Base-by-base conservation (phyloP, 2,329 filamentous ascomycete genomes). In the Aspergillus tubingensis region DNA sequence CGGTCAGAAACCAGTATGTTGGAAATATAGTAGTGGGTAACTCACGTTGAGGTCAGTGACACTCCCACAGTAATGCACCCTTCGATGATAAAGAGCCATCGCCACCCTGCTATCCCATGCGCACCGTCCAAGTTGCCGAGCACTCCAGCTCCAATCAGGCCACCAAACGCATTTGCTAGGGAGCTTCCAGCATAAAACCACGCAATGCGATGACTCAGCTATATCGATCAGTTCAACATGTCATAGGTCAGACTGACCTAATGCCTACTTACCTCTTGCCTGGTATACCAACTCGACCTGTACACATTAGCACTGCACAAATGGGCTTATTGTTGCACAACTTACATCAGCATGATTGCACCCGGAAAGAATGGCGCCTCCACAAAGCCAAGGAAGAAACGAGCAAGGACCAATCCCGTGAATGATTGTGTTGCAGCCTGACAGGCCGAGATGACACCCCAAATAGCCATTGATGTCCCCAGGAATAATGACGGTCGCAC, bases 231-330 rank as follows among this genome's bases (percentile, higher is more conserved):
- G 72, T 30, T 0, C 75, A 79, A 36, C 11, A 15, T 51, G 80
- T 15, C 81, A 79, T 80, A 17, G 10, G 7, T 3, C 10, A 30
- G 17, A 6, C 3, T 2, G 13, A 8, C 5, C 6, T 17, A 10
- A 8, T 6, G 3, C 15, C 27, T 59, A 69, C 15, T 23, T 59
- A 69, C 67, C 72, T 86, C 84, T 44, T 82, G 80, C 50, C 86
- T 80, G 0, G 87, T 89, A 70, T 90, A 90, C 85, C 86, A 89
- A 70, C 88, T 87, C 2, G 85, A 87, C 69, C 69, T 72, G 38
- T 19, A 36, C n/a, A 17, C 2, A 23, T 61, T n/a, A 61, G 51
- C 25, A 8, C 23, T 15, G 11, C 13, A 10, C 15, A 17, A 17
- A 43, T 19, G 8, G 3, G 27, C 36, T 39, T 17, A 44, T 23